These are phyloP conservation scores for Conticribra weissflogii DNA, from an alignment of 108 stramenopile genomes.

Conservation along the genomic window DNA sequence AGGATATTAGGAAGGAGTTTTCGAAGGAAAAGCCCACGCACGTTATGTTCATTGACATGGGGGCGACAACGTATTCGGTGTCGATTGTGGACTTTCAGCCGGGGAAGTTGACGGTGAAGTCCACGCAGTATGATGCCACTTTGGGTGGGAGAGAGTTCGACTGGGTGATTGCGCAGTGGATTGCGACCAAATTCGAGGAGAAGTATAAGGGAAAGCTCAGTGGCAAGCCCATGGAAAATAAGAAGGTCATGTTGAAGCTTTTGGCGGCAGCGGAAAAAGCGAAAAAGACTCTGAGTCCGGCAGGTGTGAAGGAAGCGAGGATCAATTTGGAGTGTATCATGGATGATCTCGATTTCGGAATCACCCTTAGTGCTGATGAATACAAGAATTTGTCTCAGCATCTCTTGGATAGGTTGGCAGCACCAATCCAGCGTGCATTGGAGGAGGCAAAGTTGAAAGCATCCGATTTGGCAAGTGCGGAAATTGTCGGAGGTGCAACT, in stretches of 20 bases:
- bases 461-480: conserved; percentile 77
- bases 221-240: conserved; percentile 68
- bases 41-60: conserved; percentile 94
- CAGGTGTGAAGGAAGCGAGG: conserved; percentile 93
- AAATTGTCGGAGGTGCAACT: conserved; percentile 96
- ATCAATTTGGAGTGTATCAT: conserved; percentile 94
- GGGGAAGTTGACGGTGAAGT: conserved; percentile 89
- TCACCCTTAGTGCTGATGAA: conserved; percentile 74
- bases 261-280: conserved; percentile 95
- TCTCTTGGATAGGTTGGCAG: conserved; percentile 81
- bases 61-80: conserved; percentile 90
- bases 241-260: conserved; percentile 93
- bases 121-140: conserved; percentile 75
- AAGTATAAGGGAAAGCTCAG: conserved; percentile 86
- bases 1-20: conserved; percentile 93
- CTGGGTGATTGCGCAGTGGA: conserved; percentile 84
- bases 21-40: conserved; percentile 75
- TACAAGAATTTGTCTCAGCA: conserved; percentile 87
- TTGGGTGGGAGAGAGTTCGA: conserved; percentile 96
- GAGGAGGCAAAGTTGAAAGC: conserved; percentile 81
- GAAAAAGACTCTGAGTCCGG: conserved; percentile 97
- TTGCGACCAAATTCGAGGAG: conserved; percentile 89
- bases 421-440: conserved; percentile 83
- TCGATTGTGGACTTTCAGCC: conserved; percentile 92
- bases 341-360: conserved; percentile 93